Evolutionary conservation across 2,329 filamentous ascomycete genomes (phyloP).

Genomic region (Zalaria obscura): DNA sequence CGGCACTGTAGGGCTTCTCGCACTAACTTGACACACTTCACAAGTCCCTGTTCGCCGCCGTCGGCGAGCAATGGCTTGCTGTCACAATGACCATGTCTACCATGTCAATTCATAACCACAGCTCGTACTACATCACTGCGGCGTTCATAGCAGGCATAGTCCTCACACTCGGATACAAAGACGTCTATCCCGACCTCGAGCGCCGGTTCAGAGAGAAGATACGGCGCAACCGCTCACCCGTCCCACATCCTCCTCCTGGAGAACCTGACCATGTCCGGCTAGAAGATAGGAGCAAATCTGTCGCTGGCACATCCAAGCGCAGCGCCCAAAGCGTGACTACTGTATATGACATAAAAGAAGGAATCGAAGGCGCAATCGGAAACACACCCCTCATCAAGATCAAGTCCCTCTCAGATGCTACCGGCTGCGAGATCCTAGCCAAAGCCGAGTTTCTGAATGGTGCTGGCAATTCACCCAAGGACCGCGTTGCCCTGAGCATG

Average conservation of each 20-base stretch:
- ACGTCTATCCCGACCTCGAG: slow-evolving; percentile 64
- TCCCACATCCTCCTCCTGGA: slow-evolving; percentile 21
- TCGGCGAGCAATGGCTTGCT: background rate
- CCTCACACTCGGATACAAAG: slow-evolving; percentile 64
- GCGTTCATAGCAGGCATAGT: slow-evolving; percentile 61
- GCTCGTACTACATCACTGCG: slow-evolving; percentile 5
- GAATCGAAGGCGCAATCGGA: slow-evolving; percentile 84
- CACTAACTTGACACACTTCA: too few relatives aligned
- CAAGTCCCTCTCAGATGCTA: slow-evolving; percentile 70
- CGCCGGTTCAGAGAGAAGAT: slow-evolving; percentile 39
- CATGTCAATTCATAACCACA: slow-evolving; percentile 3
- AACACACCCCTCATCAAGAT: slow-evolving; percentile 84
- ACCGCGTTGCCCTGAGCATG: slow-evolving; percentile 84
- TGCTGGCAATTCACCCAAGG: slow-evolving; percentile 85
- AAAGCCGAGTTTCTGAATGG: slow-evolving; percentile 96
- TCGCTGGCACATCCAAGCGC: background rate
- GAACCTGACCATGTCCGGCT: slow-evolving; percentile 15
- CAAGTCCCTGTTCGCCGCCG: too few relatives aligned
- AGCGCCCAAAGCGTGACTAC: slow-evolving; percentile 3
- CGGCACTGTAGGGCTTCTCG: too few relatives aligned
- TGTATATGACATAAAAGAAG: slow-evolving; percentile 44
- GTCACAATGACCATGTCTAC: background rate
- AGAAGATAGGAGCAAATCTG: slow-evolving; percentile 2
- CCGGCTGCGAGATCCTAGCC: slow-evolving; percentile 76
- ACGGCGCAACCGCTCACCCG: slow-evolving; percentile 10